These are phyloP conservation scores for Seminavis robusta DNA, from an alignment of 108 stramenopile genomes.

Conservation along the genomic window DNA sequence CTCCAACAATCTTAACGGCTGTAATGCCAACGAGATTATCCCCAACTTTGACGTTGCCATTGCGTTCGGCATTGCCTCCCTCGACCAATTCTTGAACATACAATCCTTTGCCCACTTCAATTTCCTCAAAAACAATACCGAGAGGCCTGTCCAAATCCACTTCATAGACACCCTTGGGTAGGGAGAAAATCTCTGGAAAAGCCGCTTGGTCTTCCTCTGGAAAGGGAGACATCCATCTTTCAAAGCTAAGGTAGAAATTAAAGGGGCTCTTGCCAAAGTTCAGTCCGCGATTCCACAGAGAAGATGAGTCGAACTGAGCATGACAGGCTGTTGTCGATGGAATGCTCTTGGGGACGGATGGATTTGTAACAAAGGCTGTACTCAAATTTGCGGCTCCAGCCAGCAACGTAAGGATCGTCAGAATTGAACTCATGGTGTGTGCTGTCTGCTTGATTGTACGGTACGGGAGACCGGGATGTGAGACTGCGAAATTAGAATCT, in stretches of 20 bases:
- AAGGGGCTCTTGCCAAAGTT: slow-evolving; percentile 73
- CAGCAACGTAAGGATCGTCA: too few species aligned
- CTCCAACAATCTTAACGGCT: slow-evolving; percentile 73
- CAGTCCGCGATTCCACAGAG: slow-evolving; percentile 62
- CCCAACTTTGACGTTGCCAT: slow-evolving; percentile 54
- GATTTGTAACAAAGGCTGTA: too few species aligned
- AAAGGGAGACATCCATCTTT: slow-evolving; percentile 69
- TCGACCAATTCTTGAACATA: slow-evolving; percentile 77
- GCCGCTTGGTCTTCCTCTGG: slow-evolving; percentile 68
- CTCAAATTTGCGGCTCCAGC: too few species aligned
- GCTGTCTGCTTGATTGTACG: too few species aligned
- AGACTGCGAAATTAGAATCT: too few species aligned
- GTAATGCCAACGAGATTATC: slow-evolving; percentile 76
- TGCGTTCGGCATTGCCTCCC: slow-evolving; percentile 68
- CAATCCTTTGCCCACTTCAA: slow-evolving; percentile 63
- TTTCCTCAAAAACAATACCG: slow-evolving; percentile 87
- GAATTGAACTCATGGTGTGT: too few species aligned
- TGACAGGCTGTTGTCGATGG: too few species aligned
- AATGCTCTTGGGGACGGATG: too few species aligned
- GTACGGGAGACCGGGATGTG: too few species aligned
- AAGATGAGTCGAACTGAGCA: slow-evolving; percentile 21
- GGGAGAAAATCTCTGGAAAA: slow-evolving; percentile 71
- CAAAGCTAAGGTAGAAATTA: slow-evolving; percentile 64
- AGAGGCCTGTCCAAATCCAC: slow-evolving; percentile 64
- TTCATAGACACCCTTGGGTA: slow-evolving; percentile 81